Conservation (phyloP, 2,329 filamentous ascomycete genomes). For the Uncinocarpus reesii region DNA sequence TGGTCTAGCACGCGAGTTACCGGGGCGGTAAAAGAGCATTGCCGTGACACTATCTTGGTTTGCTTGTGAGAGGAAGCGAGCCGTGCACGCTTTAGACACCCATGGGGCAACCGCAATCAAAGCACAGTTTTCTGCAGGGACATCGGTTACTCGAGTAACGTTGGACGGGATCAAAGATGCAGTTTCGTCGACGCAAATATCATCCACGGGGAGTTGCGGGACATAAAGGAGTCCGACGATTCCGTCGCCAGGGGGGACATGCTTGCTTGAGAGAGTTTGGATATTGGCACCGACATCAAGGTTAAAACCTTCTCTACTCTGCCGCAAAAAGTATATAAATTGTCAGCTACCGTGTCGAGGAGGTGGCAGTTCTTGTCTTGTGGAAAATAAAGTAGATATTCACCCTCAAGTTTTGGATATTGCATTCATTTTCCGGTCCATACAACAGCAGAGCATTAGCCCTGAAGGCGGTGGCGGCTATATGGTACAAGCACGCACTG, state of each 20-base stretch:
- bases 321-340: neutral
- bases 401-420: constrained; percentile 2
- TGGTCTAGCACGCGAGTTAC: constrained; percentile 46
- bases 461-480: constrained; percentile 6
- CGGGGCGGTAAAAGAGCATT: constrained; percentile 47
- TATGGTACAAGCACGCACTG: neutral
- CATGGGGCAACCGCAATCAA: constrained; percentile 79
- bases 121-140: constrained; percentile 56
- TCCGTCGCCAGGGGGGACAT: constrained; percentile 50
- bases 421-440: neutral
- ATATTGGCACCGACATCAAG: constrained; percentile 46
- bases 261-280: constrained; percentile 54
- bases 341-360: neutral
- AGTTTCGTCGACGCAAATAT: constrained; percentile 55
- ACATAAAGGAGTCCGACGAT: constrained; percentile 78
- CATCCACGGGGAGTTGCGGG: constrained; percentile 52
- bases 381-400: neutral
- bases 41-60: constrained; percentile 52
- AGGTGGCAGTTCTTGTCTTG: neutral
- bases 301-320: constrained; percentile 20
- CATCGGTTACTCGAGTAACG: constrained; percentile 60
- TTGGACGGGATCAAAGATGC: constrained; percentile 61
- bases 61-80: constrained; percentile 56
- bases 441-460: constrained; percentile 6
- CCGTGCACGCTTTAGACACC: constrained; percentile 63